Percentiles rank a stretch among this genome's conserved stretches.
These are phyloP conservation scores for Erigeron canadensis DNA, from an alignment of 129 eudicot genomes.

Conservation along the genomic window DNA sequence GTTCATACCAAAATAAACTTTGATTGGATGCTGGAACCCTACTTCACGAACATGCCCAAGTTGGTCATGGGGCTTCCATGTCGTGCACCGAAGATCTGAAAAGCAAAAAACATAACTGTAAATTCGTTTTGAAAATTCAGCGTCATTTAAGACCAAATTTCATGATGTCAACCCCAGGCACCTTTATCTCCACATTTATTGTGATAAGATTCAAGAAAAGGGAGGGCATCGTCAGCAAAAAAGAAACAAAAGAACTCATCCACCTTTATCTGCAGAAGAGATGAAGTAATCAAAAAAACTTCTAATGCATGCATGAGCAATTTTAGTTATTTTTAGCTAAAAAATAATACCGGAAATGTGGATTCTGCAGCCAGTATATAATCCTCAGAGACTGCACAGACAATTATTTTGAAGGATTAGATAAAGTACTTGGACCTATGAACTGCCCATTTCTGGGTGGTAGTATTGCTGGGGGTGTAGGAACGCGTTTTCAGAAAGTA, in stretches of 20 bases:
- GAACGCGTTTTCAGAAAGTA: neutral
- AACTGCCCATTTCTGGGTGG: neutral
- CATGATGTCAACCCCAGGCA: conserved; percentile 24
- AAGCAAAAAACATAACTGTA: conserved; percentile 10
- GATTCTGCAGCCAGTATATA: conserved; percentile 77
- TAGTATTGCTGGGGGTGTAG: neutral
- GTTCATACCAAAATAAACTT: conserved; percentile 76
- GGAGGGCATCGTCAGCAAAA: conserved; percentile 64
- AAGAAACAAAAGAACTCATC: conserved; percentile 78
- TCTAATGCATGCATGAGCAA: neutral
- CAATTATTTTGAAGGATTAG: conserved; percentile 3
- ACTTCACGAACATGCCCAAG: conserved; percentile 71
- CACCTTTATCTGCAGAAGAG: conserved; percentile 62
- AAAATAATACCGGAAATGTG: conserved; percentile 66
- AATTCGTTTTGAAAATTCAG: neutral
- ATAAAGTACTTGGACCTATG: conserved; percentile 4
- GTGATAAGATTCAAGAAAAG: conserved; percentile 74
- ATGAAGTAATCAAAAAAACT: conserved; percentile 6
- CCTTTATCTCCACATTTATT: conserved; percentile 91
- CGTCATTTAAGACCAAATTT: conserved; percentile 14
- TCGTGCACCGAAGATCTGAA: conserved; percentile 62
- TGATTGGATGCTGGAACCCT: conserved; percentile 87
- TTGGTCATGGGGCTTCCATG: conserved; percentile 70
- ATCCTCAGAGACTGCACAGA: conserved; percentile 69
- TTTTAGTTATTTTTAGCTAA: neutral